Conservation (phyloP, 345 rosid species). For the Bruguiera sexangula region DNA sequence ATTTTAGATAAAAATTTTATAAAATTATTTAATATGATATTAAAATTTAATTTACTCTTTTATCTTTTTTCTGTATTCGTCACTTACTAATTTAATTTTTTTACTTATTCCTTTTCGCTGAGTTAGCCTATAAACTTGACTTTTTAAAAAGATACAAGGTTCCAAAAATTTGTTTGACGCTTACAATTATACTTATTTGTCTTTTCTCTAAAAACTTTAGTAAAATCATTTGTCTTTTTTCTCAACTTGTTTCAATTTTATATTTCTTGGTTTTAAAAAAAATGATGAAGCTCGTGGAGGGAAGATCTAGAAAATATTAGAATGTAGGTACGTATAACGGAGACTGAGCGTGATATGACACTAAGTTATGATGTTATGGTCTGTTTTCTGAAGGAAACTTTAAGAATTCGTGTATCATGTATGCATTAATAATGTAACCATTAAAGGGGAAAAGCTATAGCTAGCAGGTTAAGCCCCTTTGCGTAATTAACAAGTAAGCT, state of each 20-base stretch:
- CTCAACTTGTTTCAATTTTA: not conserved
- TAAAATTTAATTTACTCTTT: no score
- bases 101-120: no score
- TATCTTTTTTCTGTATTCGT: no score
- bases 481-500: no score
- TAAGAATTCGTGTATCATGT: not conserved
- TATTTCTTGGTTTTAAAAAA: not conserved
- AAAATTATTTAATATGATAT: no score
- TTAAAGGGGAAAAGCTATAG: not conserved
- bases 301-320: not conserved
- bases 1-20: no score
- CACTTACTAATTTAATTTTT: no score
- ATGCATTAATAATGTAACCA: constrained; percentile 6
- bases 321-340: not conserved
- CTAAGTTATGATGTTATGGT: not conserved
- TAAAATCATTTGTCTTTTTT: not conserved
- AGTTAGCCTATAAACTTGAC: no score
- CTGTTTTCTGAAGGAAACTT: not conserved
- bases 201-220: not conserved
- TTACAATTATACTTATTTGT: no score
- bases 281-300: not conserved
- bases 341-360: not conserved
- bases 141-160: no score
- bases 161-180: no score
- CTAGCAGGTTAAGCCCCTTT: no score